A percentile compares a stretch with the other conserved stretches of the same genome.
Evolutionary conservation across 768 basidiomycete species (phyloP).

Genomic region (Tricholoma sp.): DNA sequence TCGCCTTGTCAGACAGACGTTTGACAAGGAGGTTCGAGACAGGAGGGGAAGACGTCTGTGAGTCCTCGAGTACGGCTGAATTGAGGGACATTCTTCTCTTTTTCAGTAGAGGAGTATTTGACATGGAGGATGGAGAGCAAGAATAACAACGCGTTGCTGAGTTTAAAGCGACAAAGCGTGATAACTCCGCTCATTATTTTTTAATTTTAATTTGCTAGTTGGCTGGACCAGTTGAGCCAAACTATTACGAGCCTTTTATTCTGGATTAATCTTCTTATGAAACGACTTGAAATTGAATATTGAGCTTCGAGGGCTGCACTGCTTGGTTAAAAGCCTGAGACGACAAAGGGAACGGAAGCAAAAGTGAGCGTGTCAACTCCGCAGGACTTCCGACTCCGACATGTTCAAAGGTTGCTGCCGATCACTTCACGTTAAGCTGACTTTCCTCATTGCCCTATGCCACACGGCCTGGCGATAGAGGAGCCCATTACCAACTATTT

Average conservation of each 20-base stretch:
- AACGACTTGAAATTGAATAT: no score
- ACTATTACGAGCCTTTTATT: no score
- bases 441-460: conserved; percentile 9
- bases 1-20: conserved; percentile 76
- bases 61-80: conserved; percentile 4
- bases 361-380: conserved; percentile 14
- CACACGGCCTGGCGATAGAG: conserved; percentile 11
- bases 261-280: no score
- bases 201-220: no score
- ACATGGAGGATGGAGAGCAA: conserved; percentile 16
- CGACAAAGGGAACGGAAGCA: background rate
- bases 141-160: conserved; percentile 29
- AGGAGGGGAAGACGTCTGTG: conserved; percentile 30
- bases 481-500: conserved; percentile 21
- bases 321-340: no score
- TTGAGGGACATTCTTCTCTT: conserved; percentile 52
- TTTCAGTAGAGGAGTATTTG: conserved; percentile 39
- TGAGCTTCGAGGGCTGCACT: no score
- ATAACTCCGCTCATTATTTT: conserved; percentile 24
- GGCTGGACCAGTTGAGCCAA: no score
- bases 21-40: conserved; percentile 70
- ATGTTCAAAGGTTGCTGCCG: background rate
- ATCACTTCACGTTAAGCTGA: no score
- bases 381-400: conserved; percentile 7
- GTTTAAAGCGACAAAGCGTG: conserved; percentile 23